Conservation (phyloP, 345 rosid genomes). For the Linum usitatissimum region DNA sequence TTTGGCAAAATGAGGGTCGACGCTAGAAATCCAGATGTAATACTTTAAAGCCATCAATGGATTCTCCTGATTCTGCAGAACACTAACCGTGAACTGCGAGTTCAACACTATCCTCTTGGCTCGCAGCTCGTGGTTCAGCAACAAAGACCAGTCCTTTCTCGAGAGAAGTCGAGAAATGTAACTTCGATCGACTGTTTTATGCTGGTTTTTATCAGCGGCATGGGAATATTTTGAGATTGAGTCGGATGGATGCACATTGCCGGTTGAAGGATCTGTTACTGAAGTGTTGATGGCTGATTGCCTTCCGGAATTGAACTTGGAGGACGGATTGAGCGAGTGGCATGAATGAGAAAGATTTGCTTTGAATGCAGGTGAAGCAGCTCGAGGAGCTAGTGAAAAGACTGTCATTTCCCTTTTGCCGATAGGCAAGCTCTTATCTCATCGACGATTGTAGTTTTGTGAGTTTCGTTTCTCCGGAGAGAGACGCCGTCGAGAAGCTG, state of each 20-base stretch:
- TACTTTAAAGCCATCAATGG: conserved; percentile 47
- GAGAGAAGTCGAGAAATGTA: conserved; percentile 48
- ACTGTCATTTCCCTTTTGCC: conserved; percentile 30
- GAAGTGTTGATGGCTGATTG: background rate
- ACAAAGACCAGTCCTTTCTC: conserved; percentile 61
- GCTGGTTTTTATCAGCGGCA: conserved; percentile 10
- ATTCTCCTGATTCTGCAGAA: conserved; percentile 72
- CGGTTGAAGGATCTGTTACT: conserved; percentile 18
- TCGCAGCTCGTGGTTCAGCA: conserved; percentile 49
- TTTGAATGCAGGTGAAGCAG: conserved; percentile 21
- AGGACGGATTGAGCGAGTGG: conserved; percentile 5
- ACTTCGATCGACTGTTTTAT: conserved; percentile 28
- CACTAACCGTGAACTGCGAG: conserved; percentile 44
- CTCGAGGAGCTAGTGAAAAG: conserved; percentile 40
- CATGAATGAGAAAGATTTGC: conserved; percentile 2
- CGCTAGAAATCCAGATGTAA: conserved; percentile 65
- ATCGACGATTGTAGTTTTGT: no score
- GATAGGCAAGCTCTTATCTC: no score
- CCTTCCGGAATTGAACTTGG: conserved; percentile 4
- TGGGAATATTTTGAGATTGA: conserved; percentile 5
- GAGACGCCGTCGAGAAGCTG: no score
- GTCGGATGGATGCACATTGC: conserved; percentile 13
- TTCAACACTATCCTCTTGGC: conserved; percentile 41
- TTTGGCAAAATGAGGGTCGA: conserved; percentile 34
- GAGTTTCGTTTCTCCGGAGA: no score